These are phyloP conservation scores for Boehmeria nivea DNA, from an alignment of 306 rosid species.

Conservation along the genomic window DNA sequence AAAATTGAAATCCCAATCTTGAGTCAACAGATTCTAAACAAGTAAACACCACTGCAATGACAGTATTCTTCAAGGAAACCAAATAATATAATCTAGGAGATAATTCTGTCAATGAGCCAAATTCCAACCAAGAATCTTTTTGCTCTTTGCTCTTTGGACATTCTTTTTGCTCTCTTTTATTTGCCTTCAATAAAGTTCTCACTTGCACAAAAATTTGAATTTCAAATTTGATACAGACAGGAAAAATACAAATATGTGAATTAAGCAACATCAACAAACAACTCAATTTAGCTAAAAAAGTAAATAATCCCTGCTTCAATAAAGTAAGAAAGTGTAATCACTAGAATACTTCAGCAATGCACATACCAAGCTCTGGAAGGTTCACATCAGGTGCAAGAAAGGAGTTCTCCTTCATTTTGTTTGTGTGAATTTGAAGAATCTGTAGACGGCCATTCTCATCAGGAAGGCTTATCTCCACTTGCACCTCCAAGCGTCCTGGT, in stretches of 20 bases:
- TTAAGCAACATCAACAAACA: background rate
- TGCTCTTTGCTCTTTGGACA: too few relatives aligned
- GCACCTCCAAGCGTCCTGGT: slow-evolving; percentile 98
- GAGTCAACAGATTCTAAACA: too few relatives aligned
- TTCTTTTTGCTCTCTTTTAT: background rate
- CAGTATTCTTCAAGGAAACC: too few relatives aligned
- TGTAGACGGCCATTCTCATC: slow-evolving; percentile 96
- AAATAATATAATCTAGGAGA: too few relatives aligned
- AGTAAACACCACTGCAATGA: too few relatives aligned
- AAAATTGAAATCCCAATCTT: too few relatives aligned
- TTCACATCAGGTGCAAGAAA: slow-evolving; percentile 88
- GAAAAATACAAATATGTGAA: background rate
- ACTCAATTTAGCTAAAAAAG: slow-evolving; percentile 10
- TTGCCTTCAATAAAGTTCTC: background rate
- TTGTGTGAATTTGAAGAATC: slow-evolving; percentile 96
- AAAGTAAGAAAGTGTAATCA: too few relatives aligned
- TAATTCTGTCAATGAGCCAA: too few relatives aligned
- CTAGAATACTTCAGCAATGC: slow-evolving; percentile 18
- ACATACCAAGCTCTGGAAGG: slow-evolving; percentile 90
- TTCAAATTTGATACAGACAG: background rate
- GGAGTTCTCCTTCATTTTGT: slow-evolving; percentile 97
- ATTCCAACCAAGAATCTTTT: background rate
- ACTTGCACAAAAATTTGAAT: too few relatives aligned
- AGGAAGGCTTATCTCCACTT: slow-evolving; percentile 95
- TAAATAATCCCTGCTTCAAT: too few relatives aligned